phyloP scores from a whole-genome alignment of 805 yeast species.

The Yamadazyma phyllophila region DNA sequence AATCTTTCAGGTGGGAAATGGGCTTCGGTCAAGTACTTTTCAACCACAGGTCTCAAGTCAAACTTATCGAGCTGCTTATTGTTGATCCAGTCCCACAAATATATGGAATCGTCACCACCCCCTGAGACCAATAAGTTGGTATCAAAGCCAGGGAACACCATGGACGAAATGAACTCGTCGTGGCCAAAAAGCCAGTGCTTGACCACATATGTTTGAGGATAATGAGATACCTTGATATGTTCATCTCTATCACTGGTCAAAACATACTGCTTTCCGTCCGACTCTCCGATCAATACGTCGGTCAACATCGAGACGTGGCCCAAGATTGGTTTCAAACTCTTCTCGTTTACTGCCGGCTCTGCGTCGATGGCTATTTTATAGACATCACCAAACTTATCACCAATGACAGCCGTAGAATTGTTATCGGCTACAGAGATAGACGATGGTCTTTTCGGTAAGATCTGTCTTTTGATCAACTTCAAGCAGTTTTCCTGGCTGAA shows the following conservation, averaged over 20 bases:
- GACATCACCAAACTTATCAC: constrained; percentile 97
- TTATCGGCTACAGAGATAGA: constrained; percentile 61
- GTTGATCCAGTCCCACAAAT: constrained; percentile 75
- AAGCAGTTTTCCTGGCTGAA: constrained; percentile 40
- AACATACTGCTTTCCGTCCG: constrained; percentile 48
- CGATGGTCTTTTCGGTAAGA: constrained; percentile 90
- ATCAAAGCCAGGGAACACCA: constrained; percentile 56
- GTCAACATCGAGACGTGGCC: constrained; percentile 98
- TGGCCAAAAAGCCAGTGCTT: constrained; percentile 88
- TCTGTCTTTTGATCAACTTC: constrained; percentile 61
- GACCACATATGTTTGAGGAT: constrained; percentile 74
- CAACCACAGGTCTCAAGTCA: constrained; percentile 42
- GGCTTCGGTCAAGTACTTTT: constrained; percentile 46
- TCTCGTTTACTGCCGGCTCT: constrained; percentile 38
- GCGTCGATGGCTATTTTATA: constrained; percentile 53
- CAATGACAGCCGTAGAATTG: constrained; percentile 57
- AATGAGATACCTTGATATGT: constrained; percentile 81
- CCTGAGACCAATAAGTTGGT: constrained; percentile 63
- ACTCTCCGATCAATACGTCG: constrained; percentile 50
- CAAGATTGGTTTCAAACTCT: constrained; percentile 59
- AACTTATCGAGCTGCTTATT: constrained; percentile 47
- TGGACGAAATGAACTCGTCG: constrained; percentile 70
- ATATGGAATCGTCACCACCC: constrained; percentile 83
- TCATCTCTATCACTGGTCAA: constrained; percentile 94
- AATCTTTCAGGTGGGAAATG: constrained; percentile 68